Evolutionary conservation across 768 basidiomycete species (phyloP), one percentile per base, ranked within the genome.

Genomic region (Russula lepida): DNA sequence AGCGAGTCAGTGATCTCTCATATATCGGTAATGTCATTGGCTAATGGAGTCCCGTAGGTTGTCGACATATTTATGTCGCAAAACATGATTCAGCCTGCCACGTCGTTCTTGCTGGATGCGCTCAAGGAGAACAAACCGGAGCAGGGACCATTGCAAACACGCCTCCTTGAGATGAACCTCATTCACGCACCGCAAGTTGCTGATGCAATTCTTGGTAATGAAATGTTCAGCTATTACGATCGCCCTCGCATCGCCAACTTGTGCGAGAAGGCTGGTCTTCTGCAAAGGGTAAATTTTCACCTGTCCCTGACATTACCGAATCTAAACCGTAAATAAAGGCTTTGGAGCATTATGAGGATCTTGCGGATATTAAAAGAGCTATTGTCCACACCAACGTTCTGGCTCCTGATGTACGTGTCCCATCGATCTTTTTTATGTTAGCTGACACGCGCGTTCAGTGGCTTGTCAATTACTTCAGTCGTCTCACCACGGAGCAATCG

Each of bases 21-120:
- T 48, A 23, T 41, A 33, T 44, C 25, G 7, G 23, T 25, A 25
- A 44, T 47, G 48, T 17, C 4, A 8, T 17, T 43, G 5, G 46
- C 30, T 49, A 47, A 55, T 49, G 54, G 33, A 57, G 62, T 66
- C 58, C n/a, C 17, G 54, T 58, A 89, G 85, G 90, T 98, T 57
- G 94, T 98, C 62, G 97, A 99, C 69, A 97, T 98, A 68, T 98
- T 99, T 79, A 97, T 98, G 93, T 89, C 89, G 0, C 95, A 97
- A 72, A 98, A 98, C 76, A 92, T 98, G 93, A 95, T 98, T 60
- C 97, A 98, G 73, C 95, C 95, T 21, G 97, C 97, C 6, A 99
- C 97, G 0, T 95, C 93, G 1, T 98, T 99, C 86, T 77, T 98
- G 51, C 77, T 99, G 60, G 97, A 98, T 70, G 97, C 95, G 23